These are phyloP conservation scores for Bryoerythrophyllum caledonicum DNA, from an alignment of 225 moss, liverwort and hornwort genomes.

Conservation along the genomic window DNA sequence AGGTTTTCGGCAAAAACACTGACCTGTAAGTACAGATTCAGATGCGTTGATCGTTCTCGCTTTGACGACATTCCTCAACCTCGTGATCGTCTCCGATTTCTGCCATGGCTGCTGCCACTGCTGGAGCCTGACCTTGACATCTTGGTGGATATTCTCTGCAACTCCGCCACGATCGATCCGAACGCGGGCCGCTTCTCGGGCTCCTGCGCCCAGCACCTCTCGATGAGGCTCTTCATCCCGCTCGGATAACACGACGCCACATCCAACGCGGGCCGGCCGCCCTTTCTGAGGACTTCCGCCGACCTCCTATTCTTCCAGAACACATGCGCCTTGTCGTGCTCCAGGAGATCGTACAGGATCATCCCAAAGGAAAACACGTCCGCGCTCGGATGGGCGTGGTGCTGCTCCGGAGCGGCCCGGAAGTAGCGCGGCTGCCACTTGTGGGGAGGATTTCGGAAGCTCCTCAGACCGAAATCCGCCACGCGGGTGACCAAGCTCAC, in stretches of 20 bases:
- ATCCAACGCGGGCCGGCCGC: constrained; percentile 27
- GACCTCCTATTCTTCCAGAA: constrained; percentile 46
- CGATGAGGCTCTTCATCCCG: constrained; percentile 34
- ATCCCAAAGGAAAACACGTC: constrained; percentile 50
- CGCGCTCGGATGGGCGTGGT: constrained; percentile 15
- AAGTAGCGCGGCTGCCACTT: constrained; percentile 49
- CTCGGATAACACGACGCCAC: constrained; percentile 28
- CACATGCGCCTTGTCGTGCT: constrained; percentile 20
- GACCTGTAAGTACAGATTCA: not conserved
- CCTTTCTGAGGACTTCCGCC: constrained; percentile 26
- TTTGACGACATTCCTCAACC: not conserved
- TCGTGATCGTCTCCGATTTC: constrained; percentile 18
- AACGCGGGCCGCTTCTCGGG: constrained; percentile 27
- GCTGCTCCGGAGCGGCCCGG: constrained; percentile 51
- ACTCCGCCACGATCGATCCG: constrained; percentile 25
- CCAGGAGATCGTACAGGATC: constrained; percentile 49
- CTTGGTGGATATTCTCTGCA: constrained; percentile 26
- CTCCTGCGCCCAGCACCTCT: constrained; percentile 35
- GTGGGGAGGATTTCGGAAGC: constrained; percentile 32
- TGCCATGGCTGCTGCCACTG: constrained; percentile 23
- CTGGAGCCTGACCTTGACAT: constrained; percentile 30
- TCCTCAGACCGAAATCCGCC: constrained; percentile 49
- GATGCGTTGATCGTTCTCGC: too few relatives aligned
- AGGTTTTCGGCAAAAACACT: not conserved
- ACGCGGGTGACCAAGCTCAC: constrained; percentile 27